Conservation (phyloP, 495 filamentous ascomycete species). For the Trichoderma orchidacearum region DNA sequence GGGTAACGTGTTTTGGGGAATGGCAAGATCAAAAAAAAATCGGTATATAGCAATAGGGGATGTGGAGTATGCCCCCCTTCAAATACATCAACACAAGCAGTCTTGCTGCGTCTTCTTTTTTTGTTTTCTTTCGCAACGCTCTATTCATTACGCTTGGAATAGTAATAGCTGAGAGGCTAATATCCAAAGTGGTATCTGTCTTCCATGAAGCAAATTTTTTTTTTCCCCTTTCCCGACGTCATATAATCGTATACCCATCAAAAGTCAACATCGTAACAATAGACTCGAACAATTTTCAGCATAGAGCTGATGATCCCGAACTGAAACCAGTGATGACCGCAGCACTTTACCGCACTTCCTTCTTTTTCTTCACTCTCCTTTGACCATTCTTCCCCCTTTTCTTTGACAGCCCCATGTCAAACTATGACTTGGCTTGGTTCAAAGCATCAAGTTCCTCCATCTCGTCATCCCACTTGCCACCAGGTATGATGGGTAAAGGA, state of each 20-base stretch:
- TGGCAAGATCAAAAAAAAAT: background rate
- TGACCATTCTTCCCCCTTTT: background rate
- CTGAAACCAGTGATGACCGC: background rate
- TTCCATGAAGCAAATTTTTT: background rate
- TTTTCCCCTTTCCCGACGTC: background rate
- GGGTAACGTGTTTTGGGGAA: background rate
- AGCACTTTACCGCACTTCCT: background rate
- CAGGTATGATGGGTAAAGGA: constrained; percentile 10
- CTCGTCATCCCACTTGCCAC: constrained; percentile 35
- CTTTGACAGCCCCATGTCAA: background rate
- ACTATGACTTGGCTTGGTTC: background rate
- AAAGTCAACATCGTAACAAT: background rate
- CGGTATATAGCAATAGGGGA: background rate
- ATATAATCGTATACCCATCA: background rate
- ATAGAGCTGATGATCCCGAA: background rate
- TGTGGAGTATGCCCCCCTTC: background rate
- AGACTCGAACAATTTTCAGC: background rate
- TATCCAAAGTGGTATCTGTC: background rate
- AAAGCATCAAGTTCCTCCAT: constrained; percentile 24
- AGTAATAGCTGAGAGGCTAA: background rate
- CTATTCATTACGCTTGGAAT: background rate
- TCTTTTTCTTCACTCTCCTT: constrained; percentile 1
- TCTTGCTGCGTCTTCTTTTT: too few relatives aligned
- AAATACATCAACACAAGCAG: background rate
- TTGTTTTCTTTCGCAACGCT: background rate